Base-by-base conservation (phyloP, 1,139 yeast genomes). In the Fermentozyma sake region DNA sequence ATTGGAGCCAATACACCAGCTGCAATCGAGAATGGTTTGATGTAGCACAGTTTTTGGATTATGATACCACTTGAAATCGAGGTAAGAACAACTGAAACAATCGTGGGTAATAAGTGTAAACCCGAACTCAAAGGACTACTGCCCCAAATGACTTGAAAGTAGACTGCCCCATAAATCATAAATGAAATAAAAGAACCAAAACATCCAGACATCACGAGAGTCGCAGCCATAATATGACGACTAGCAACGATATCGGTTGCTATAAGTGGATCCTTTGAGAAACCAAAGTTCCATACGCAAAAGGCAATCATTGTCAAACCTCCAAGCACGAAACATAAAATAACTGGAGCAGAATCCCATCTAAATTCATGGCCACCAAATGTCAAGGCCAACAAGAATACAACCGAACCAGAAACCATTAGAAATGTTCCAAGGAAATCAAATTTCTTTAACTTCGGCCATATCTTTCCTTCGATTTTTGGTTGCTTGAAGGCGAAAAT, bases 401-500 rank as follows among this genome's bases (percentile, higher is more conserved):
- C 41, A 5, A 66, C 68, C 16, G 67, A 34, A 2, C 72, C 72
- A 3, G 58, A 42, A 7, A 62, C 50, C 31, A 69, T 38, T 17
- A 72, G 35, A 9, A 58, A 36, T 4, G 67, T 62, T 5, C 78
- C 80, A 14, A 68, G 18, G 35, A 60, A 65, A 49, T 77, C 84
- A 30, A 73, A 51, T 22, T 44, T 39, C 25, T 36, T 39, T 22
- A 76, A 41, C 42, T 72, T 74, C 21, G 52, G 55, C 22, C 39
- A 41, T 23, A 68, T 35, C 21, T 55, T 48, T 4, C 71, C 70
- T 22, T 50, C 50, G 3, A 73, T 60, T 23, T 39, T 55, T 13
- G 79, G 79, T n/a, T 85, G 82, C 21, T 69, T 61, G 52, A 76
- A 77, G 12, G 70, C 59, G 24, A 61, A 42, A n/a, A 61, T 34